Percentiles rank a stretch among this genome's conserved stretches.
phyloP scores from a whole-genome alignment of 1,284 basidiomycete species.

The Tranzscheliella williamsii region DNA sequence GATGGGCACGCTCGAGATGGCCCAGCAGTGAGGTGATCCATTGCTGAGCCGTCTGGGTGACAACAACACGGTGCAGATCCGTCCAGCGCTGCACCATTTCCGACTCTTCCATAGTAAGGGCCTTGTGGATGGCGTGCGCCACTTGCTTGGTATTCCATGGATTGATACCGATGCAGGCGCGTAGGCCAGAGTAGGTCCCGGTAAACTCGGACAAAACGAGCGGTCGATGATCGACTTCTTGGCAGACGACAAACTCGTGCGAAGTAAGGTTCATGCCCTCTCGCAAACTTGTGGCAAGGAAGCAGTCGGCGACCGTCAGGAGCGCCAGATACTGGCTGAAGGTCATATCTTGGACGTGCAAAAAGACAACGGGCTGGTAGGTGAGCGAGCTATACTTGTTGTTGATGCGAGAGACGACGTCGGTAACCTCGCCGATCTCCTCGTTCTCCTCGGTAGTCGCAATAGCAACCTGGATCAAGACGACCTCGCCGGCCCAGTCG shows the following conservation, averaged over 20 bases:
- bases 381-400: slow-evolving; percentile 78
- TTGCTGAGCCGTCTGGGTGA: slow-evolving; percentile 82
- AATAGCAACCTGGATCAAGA: slow-evolving; percentile 82
- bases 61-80: slow-evolving; percentile 81
- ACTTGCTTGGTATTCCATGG: slow-evolving; percentile 64
- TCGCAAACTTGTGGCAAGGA: slow-evolving; percentile 78
- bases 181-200: slow-evolving; percentile 81
- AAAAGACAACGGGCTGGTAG: slow-evolving; percentile 83
- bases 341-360: slow-evolving; percentile 82
- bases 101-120: slow-evolving; percentile 75
- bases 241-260: slow-evolving; percentile 77
- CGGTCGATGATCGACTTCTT: slow-evolving; percentile 68
- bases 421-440: slow-evolving; percentile 73
- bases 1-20: slow-evolving; percentile 54
- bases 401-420: slow-evolving; percentile 79
- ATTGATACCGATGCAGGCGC: slow-evolving; percentile 80
- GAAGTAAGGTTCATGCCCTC: slow-evolving; percentile 85
- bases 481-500: slow-evolving; percentile 76
- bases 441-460: slow-evolving; percentile 80
- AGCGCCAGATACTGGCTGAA: slow-evolving; percentile 83
- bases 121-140: slow-evolving; percentile 74
- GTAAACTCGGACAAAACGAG: slow-evolving; percentile 77
- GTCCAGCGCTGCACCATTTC: slow-evolving; percentile 78
- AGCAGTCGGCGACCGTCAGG: slow-evolving; percentile 81
- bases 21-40: slow-evolving; percentile 78